phyloP scores from a whole-genome alignment of 768 basidiomycete species.

The Pulveroboletus frians region DNA sequence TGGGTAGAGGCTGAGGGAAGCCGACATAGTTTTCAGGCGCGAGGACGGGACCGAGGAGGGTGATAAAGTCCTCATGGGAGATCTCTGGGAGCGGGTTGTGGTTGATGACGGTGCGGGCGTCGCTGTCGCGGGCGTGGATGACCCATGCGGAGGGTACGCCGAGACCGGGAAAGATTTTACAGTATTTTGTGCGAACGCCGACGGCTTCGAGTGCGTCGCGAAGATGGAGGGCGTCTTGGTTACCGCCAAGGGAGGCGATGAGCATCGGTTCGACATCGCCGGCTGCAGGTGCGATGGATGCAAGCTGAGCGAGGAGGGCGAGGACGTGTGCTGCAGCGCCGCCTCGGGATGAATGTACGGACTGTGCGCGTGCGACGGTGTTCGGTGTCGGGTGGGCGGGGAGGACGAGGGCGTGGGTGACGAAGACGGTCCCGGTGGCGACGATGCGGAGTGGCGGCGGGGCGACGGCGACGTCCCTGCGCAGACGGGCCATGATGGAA shows the following conservation, averaged over 20 bases:
- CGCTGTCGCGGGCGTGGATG: conserved; percentile 63
- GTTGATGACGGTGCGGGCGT: conserved; percentile 68
- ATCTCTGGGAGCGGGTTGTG: conserved; percentile 86
- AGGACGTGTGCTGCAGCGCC: conserved; percentile 70
- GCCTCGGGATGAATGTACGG: conserved; percentile 61
- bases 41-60: conserved; percentile 71
- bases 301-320: conserved; percentile 67
- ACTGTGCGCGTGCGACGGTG: conserved; percentile 62
- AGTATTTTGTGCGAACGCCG: conserved; percentile 66
- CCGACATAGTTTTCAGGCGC: conserved; percentile 72
- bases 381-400: conserved; percentile 55
- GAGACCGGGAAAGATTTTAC: conserved; percentile 66
- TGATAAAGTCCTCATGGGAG: conserved; percentile 82
- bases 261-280: conserved; percentile 48
- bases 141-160: conserved; percentile 83
- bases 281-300: conserved; percentile 21
- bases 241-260: conserved; percentile 69
- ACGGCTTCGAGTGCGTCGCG: conserved; percentile 59
- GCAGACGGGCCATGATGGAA: conserved; percentile 25
- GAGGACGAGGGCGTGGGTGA: conserved; percentile 66
- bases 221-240: conserved; percentile 61
- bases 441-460: conserved; percentile 53
- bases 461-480: conserved; percentile 22
- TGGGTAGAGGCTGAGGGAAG: conserved; percentile 19
- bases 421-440: conserved; percentile 75